These are phyloP conservation scores for Lasiodiplodia gonubiensis DNA, from an alignment of 2,329 filamentous ascomycete species.

Conservation along the genomic window DNA sequence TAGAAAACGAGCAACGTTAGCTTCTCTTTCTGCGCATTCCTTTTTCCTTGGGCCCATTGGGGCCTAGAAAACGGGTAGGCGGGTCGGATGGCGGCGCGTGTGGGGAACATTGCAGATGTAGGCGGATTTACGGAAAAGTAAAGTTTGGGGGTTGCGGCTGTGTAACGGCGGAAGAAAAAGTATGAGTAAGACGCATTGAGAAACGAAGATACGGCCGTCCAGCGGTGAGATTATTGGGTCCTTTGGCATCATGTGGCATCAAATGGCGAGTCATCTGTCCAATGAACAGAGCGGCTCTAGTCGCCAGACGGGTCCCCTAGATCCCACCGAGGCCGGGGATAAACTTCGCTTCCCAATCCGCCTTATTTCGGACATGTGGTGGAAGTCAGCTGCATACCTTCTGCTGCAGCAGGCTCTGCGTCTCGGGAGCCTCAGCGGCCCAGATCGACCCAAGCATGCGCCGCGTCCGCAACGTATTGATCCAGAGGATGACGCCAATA, in stretches of 20 bases:
- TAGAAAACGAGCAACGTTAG: constrained; percentile 43
- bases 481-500: constrained; percentile 66
- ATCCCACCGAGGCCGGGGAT: constrained; percentile 1
- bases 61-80: constrained; percentile 1
- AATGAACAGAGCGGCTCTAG: not conserved
- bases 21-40: constrained; percentile 8
- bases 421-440: constrained; percentile 59
- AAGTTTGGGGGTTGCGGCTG: constrained; percentile 12
- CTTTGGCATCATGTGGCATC: constrained; percentile 9
- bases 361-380: not conserved
- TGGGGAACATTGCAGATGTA: constrained; percentile 20
- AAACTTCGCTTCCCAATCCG: constrained; percentile 13
- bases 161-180: constrained; percentile 26
- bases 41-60: constrained; percentile 5
- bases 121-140: constrained; percentile 22
- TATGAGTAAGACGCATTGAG: constrained; percentile 21
- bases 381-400: constrained; percentile 56
- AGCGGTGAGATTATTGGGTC: constrained; percentile 17
- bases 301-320: not conserved
- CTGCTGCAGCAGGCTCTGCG: constrained; percentile 74
- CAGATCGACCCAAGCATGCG: constrained; percentile 67
- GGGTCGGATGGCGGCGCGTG: constrained; percentile 6
- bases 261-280: constrained; percentile 18
- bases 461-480: constrained; percentile 72
- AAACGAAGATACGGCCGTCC: not conserved